Evolutionary conservation across 495 filamentous ascomycete genomes (phyloP).

Genomic region (Opeltia flavorubescens): DNA sequence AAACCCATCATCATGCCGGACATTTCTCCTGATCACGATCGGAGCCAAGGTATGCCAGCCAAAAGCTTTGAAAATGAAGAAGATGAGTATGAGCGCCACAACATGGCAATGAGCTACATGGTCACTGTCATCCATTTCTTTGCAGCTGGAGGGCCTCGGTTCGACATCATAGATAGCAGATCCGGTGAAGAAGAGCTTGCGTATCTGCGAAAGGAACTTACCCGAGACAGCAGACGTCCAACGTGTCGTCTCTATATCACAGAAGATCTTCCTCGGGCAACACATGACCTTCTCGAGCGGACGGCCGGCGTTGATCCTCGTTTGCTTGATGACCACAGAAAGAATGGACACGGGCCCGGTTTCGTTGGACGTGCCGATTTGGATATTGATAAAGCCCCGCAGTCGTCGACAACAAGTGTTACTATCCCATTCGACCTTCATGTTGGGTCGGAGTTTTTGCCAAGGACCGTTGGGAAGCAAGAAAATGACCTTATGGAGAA

Average conservation of each 20-base stretch:
- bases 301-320: not conserved
- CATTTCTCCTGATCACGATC: not conserved
- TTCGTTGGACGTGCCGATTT: not conserved
- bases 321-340: not conserved
- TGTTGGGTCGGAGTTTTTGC: not conserved
- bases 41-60: not conserved
- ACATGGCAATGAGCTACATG: slow-evolving; percentile 1
- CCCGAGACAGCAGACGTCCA: not conserved
- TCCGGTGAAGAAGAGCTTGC: not conserved
- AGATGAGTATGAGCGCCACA: not conserved
- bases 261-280: not conserved
- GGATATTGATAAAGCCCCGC: not conserved
- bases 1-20: not conserved
- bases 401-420: not conserved
- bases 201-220: not conserved
- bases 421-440: not conserved
- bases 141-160: not conserved
- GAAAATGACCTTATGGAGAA: not conserved
- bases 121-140: not conserved
- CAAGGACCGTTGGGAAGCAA: not conserved
- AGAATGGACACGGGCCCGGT: not conserved
- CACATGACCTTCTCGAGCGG: not conserved
- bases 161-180: not conserved
- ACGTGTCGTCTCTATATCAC: not conserved
- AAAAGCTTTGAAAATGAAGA: not conserved